phyloP scores from a whole-genome alignment of 305 asterid genomes.

The Solanum hybrid region DNA sequence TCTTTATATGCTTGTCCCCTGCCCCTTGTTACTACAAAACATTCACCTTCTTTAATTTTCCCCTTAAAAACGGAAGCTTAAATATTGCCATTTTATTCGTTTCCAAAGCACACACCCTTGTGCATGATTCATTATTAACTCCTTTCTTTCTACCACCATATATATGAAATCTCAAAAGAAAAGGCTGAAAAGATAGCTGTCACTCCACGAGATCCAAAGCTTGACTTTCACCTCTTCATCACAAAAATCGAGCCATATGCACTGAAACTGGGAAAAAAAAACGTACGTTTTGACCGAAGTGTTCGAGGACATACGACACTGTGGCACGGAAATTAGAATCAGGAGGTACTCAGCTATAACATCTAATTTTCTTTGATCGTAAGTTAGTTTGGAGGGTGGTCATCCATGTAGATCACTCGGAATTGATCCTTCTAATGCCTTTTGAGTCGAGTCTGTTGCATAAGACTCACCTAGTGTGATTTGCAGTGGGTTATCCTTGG shows the following conservation, averaged over 20 bases:
- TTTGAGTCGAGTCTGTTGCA: too few relatives aligned
- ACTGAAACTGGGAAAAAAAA: not conserved
- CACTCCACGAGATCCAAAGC: not conserved
- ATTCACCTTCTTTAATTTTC: not conserved
- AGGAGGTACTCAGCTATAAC: not conserved
- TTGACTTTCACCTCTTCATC: not conserved
- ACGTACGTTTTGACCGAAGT: not conserved
- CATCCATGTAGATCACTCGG: too few relatives aligned
- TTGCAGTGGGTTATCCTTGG: not conserved
- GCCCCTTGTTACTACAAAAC: not conserved
- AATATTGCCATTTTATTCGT: not conserved
- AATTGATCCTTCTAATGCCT: too few relatives aligned
- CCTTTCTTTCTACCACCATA: not conserved
- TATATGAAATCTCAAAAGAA: not conserved
- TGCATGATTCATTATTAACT: not conserved
- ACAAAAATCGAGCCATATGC: not conserved
- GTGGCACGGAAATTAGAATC: not conserved
- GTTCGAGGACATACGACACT: not conserved
- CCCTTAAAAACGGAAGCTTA: not conserved
- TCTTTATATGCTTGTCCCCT: conserved; percentile 9
- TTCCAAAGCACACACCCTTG: not conserved
- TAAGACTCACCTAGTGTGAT: too few relatives aligned
- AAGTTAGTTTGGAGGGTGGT: too few relatives aligned
- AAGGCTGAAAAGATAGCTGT: not conserved
- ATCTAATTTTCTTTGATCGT: not conserved